Percentiles rank a stretch among this genome's conserved stretches.
These are phyloP conservation scores for Pythium sukuiense DNA, from an alignment of 352 stramenopile species.

Conservation along the genomic window DNA sequence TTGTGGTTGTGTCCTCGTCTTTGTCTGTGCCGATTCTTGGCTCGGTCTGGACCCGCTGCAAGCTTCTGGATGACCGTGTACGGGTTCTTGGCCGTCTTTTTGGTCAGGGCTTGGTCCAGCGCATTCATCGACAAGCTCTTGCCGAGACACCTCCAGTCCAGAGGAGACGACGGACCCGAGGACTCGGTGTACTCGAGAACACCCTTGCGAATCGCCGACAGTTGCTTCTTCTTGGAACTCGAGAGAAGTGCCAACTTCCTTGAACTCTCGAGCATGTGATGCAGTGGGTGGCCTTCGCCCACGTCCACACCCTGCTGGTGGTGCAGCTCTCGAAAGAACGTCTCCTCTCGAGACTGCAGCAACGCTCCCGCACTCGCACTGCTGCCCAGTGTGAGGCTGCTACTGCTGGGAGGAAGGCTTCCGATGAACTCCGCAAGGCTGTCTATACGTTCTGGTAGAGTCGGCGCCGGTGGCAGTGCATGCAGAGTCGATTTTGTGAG, in stretches of 20 bases:
- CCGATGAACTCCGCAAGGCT: conserved; percentile 40
- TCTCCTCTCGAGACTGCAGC: conserved; percentile 46
- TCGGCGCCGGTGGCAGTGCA: conserved; percentile 41
- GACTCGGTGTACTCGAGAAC: conserved; percentile 15
- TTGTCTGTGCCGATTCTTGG: not conserved
- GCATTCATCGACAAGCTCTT: conserved; percentile 39
- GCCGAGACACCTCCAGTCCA: conserved; percentile 19
- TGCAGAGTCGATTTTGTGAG: conserved; percentile 20
- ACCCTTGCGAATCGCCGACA: conserved; percentile 37
- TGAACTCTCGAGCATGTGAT: conserved; percentile 72
- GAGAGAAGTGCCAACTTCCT: conserved; percentile 40
- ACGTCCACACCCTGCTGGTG: conserved; percentile 46
- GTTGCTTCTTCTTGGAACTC: conserved; percentile 38
- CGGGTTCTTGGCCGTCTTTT: conserved; percentile 17
- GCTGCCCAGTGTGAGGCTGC: not conserved
- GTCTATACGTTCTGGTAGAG: conserved; percentile 62
- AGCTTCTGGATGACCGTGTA: conserved; percentile 23
- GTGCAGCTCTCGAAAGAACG: conserved; percentile 72
- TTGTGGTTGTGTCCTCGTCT: not conserved
- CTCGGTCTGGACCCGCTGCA: not conserved
- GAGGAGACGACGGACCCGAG: not conserved
- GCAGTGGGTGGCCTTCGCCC: conserved; percentile 51
- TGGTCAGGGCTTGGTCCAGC: conserved; percentile 39
- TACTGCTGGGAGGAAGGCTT: not conserved
- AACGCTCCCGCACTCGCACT: not conserved